Percentiles rank a stretch among this genome's conserved stretches.
These are phyloP conservation scores for Cyclotella choctawhatcheeana DNA, from an alignment of 108 stramenopile species.

Conservation along the genomic window DNA sequence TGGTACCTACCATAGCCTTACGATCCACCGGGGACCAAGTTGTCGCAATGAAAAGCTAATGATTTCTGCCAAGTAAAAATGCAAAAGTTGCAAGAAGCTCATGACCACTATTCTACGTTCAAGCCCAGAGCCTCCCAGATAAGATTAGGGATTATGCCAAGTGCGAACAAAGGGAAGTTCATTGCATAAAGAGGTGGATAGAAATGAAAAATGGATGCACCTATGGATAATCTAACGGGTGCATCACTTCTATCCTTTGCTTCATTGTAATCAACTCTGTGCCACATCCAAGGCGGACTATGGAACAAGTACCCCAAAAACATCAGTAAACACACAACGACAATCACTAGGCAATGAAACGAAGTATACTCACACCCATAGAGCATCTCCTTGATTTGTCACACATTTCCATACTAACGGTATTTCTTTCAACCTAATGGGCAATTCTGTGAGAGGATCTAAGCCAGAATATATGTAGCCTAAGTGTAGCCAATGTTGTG, in stretches of 20 bases:
- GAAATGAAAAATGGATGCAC: constrained; percentile 91
- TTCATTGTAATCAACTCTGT: constrained; percentile 76
- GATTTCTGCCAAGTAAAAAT: no score
- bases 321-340: not conserved
- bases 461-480: constrained; percentile 63
- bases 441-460: constrained; percentile 28
- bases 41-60: no score
- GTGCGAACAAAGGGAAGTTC: constrained; percentile 77
- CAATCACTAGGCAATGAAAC: not conserved
- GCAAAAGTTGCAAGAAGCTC: no score
- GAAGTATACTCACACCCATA: constrained; percentile 57
- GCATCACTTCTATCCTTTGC: not conserved
- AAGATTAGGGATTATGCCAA: constrained; percentile 74
- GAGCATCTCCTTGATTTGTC: constrained; percentile 70
- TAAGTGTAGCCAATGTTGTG: not conserved
- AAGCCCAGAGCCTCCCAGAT: constrained; percentile 72
- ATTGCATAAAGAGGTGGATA: constrained; percentile 61
- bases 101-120: constrained; percentile 61
- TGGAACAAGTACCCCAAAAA: not conserved
- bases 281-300: constrained; percentile 77
- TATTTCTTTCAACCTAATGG: constrained; percentile 35
- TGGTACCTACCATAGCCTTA: no score
- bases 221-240: constrained; percentile 56
- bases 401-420: constrained; percentile 57
- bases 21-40: no score